Evolutionary conservation across 805 yeast species (phyloP).

Genomic region (Pichia deserticola): DNA sequence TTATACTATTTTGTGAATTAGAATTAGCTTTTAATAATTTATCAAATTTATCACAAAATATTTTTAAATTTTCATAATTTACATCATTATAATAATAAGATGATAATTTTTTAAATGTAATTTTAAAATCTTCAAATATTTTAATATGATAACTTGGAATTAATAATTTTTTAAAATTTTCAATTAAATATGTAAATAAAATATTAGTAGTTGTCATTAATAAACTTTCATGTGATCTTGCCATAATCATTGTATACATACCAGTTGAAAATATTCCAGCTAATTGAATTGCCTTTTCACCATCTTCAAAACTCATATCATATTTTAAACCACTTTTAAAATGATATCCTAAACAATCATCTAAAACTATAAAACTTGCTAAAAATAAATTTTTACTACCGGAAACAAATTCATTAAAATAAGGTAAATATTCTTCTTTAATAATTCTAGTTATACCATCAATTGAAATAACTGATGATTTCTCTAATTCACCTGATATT

Average conservation of each 20-base stretch:
- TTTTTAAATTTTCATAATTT: conserved; percentile 9
- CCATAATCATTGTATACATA: conserved; percentile 8
- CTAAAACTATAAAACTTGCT: conserved; percentile 5
- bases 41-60: conserved; percentile 2
- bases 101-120: conserved; percentile 1
- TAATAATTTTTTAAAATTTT: conserved; percentile 3
- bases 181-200: conserved; percentile 1
- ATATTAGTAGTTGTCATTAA: background rate
- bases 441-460: conserved; percentile 4
- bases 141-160: background rate
- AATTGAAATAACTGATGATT: background rate
- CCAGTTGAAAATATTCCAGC: conserved; percentile 11
- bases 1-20: background rate
- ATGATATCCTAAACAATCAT: conserved; percentile 9
- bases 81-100: background rate
- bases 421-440: conserved; percentile 5
- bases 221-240: background rate
- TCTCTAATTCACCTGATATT: conserved; percentile 3
- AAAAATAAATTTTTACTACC: background rate
- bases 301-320: conserved; percentile 4
- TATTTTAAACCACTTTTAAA: conserved; percentile 7
- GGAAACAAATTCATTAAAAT: background rate
- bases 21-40: background rate
- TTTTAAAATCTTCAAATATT: conserved; percentile 5
- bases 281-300: conserved; percentile 4